Evolutionary conservation across 2,329 filamentous ascomycete species (phyloP).

Genomic region (Fusarium sp.): DNA sequence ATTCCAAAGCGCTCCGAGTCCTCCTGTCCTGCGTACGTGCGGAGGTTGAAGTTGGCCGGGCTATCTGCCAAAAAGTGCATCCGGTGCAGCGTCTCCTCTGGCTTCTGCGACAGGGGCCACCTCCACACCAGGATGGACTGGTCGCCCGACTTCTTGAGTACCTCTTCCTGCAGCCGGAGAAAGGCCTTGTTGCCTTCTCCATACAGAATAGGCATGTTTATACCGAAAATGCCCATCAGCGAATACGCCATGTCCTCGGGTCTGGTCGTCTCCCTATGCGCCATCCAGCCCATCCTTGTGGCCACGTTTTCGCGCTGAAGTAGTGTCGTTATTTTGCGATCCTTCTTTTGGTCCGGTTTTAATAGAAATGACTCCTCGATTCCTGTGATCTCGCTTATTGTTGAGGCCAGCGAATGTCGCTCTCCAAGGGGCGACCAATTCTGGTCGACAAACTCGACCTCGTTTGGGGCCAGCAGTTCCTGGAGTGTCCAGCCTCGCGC

Average conservation of each 20-base stretch:
- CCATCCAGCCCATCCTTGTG: conserved; percentile 50
- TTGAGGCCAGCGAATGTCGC: conserved; percentile 24
- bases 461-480: conserved; percentile 39
- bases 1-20: conserved; percentile 36
- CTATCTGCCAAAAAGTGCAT: conserved; percentile 41
- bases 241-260: conserved; percentile 49
- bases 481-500: conserved; percentile 41
- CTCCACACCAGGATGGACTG: conserved; percentile 49
- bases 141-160: conserved; percentile 47
- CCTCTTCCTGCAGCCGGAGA: conserved; percentile 48
- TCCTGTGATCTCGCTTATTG: conserved; percentile 39
- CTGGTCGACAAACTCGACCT: conserved; percentile 41
- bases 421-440: conserved; percentile 38
- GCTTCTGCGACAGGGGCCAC: conserved; percentile 26
- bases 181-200: conserved; percentile 50
- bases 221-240: conserved; percentile 48
- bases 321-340: conserved; percentile 28
- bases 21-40: conserved; percentile 41
- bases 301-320: conserved; percentile 43
- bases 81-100: conserved; percentile 25
- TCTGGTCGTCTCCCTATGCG: conserved; percentile 43
- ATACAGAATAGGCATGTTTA: conserved; percentile 51
- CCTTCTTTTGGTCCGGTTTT: conserved; percentile 30
- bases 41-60: conserved; percentile 40
- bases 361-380: conserved; percentile 34